Evolutionary conservation across 2,329 filamentous ascomycete species (phyloP).

Genomic region (Cladosporium sp.): DNA sequence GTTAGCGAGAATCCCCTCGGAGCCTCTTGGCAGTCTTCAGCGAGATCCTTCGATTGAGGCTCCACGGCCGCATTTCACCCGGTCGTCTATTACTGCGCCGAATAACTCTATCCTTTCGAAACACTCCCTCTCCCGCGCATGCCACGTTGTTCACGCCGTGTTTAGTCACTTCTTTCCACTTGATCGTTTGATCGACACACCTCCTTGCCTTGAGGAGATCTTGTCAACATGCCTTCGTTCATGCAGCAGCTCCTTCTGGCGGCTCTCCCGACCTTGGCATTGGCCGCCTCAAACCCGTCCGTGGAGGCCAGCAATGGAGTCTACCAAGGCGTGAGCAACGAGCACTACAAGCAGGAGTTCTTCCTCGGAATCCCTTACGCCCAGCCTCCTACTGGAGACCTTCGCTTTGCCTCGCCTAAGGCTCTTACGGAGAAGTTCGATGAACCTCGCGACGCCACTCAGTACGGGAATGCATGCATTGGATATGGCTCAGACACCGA

Average conservation of each 20-base stretch:
- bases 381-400: constrained; percentile 29
- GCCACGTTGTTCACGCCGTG: neutral
- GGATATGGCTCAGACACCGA: constrained; percentile 22
- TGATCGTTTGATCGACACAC: constrained; percentile 12
- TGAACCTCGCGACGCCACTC: constrained; percentile 22
- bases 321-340: constrained; percentile 11
- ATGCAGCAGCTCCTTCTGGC: constrained; percentile 1
- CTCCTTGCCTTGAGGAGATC: neutral
- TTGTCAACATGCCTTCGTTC: constrained; percentile 1
- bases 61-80: constrained; percentile 1
- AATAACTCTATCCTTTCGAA: constrained; percentile 4
- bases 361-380: constrained; percentile 36
- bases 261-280: constrained; percentile 3
- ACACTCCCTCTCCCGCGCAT: too few species aligned
- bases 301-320: constrained; percentile 6
- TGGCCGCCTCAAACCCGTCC: constrained; percentile 3
- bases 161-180: constrained; percentile 1
- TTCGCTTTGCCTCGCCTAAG: constrained; percentile 29
- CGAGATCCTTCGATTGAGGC: neutral
- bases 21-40: neutral
- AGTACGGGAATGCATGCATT: constrained; percentile 30
- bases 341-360: constrained; percentile 33
- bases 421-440: constrained; percentile 5
- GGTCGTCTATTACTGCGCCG: neutral
- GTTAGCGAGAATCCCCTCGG: too few species aligned